phyloP scores from a whole-genome alignment of 345 rosid species.

The Salix udensis region DNA sequence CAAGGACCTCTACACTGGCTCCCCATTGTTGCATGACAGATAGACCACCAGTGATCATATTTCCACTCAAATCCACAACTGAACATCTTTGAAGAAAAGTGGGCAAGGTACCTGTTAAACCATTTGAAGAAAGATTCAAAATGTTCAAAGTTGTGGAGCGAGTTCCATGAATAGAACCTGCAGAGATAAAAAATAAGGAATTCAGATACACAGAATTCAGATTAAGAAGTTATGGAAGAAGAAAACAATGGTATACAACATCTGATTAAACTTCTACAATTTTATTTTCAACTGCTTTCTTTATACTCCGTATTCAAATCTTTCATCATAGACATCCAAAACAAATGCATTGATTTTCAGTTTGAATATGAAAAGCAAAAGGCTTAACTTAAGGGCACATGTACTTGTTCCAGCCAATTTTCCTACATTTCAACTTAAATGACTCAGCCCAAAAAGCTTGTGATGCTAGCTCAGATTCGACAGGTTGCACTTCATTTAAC shows the following conservation, averaged over 20 bases:
- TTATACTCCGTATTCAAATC: not conserved
- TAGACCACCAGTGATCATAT: slow-evolving; percentile 57
- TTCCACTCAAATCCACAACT: slow-evolving; percentile 67
- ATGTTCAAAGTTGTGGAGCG: slow-evolving; percentile 57
- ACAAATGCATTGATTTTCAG: not conserved
- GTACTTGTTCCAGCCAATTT: not conserved
- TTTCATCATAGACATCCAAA: not conserved
- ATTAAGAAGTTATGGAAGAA: not conserved
- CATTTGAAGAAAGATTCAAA: slow-evolving; percentile 77
- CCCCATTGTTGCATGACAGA: slow-evolving; percentile 63
- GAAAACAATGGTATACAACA: not conserved
- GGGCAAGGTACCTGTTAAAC: slow-evolving; percentile 67
- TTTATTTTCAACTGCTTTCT: not conserved
- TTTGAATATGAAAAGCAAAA: not conserved
- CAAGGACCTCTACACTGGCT: slow-evolving; percentile 59
- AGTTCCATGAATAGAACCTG: slow-evolving; percentile 63
- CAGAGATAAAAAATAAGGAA: not conserved
- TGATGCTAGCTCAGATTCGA: not conserved
- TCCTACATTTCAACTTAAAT: not conserved
- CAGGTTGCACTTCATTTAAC: not conserved
- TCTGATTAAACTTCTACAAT: not conserved
- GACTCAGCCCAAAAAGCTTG: not conserved
- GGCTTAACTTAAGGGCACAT: not conserved
- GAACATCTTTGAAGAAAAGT: slow-evolving; percentile 37
- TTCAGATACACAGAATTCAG: slow-evolving; percentile 5